Evolutionary conservation across 257 asterid genomes (phyloP).

Genomic region (Solanum bulbocastanum): DNA sequence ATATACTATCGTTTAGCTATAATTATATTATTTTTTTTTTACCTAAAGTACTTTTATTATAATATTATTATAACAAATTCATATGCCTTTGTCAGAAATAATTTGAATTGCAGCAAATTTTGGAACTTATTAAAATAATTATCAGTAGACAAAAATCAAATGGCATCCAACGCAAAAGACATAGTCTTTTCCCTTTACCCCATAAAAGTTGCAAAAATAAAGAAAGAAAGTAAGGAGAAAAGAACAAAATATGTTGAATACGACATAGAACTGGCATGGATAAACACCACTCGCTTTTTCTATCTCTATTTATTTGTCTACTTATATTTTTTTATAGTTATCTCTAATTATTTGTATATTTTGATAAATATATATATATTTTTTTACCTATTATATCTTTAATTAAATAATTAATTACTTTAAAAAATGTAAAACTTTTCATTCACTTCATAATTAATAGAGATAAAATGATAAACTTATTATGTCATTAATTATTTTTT

Average conservation of each 20-base stretch:
- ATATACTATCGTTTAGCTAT: too few species aligned
- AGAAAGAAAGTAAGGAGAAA: not conserved
- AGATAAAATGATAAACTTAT: accelerated
- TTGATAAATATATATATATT: too few species aligned
- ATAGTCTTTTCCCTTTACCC: not conserved
- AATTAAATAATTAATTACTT: too few species aligned
- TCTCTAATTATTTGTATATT: too few species aligned
- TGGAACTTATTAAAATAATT: not conserved
- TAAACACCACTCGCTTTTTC: not conserved
- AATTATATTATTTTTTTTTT: too few species aligned
- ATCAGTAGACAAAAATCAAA: not conserved
- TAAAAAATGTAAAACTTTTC: too few species aligned
- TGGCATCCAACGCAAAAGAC: not conserved
- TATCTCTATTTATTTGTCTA: too few species aligned
- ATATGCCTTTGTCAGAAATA: not conserved
- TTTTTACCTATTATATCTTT: too few species aligned
- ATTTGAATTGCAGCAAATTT: not conserved
- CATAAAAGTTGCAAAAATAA: not conserved
- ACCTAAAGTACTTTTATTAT: not conserved
- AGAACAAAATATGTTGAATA: not conserved
- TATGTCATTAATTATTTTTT: too few species aligned
- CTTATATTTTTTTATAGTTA: too few species aligned
- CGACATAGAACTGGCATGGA: not conserved
- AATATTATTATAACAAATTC: not conserved
- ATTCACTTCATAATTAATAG: too few species aligned